phyloP scores from a whole-genome alignment of 2,329 filamentous ascomycete genomes.

The Exophiala xenobiotica region DNA sequence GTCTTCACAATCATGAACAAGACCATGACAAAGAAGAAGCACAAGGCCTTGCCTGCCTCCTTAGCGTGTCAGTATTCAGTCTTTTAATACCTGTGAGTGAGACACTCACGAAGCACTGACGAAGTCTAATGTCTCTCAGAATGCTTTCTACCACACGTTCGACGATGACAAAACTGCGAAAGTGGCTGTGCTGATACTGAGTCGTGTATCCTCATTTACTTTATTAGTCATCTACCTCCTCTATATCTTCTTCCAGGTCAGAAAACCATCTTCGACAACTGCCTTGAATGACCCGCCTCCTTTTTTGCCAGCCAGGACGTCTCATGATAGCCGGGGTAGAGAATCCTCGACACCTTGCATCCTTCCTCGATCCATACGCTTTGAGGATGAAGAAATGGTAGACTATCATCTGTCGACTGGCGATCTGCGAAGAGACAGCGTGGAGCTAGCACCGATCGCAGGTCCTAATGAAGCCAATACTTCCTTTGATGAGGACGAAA shows the following conservation, averaged over 20 bases:
- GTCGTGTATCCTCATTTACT: slow-evolving; percentile 68
- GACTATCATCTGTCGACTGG: neutral
- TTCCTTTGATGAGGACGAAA: neutral
- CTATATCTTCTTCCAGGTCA: slow-evolving; percentile 75
- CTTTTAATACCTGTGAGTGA: slow-evolving; percentile 68
- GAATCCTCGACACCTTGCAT: slow-evolving; percentile 63
- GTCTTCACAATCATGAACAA: slow-evolving; percentile 73
- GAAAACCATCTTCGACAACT: slow-evolving; percentile 52
- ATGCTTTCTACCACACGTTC: slow-evolving; percentile 15
- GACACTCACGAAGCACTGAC: neutral
- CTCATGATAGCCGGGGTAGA: slow-evolving; percentile 76
- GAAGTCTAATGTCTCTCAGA: slow-evolving; percentile 7
- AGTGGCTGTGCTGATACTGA: slow-evolving; percentile 9
- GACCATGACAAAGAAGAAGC: slow-evolving; percentile 89
- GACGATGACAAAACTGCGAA: slow-evolving; percentile 8
- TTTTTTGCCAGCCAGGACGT: slow-evolving; percentile 66
- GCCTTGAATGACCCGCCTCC: neutral
- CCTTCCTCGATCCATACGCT: neutral
- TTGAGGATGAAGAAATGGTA: neutral
- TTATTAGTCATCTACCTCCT: slow-evolving; percentile 71
- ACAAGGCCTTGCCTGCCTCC: slow-evolving; percentile 78
- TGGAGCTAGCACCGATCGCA: neutral
- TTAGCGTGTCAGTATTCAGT: slow-evolving; percentile 74
- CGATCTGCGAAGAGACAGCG: neutral
- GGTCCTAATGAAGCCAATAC: no score